phyloP scores from a whole-genome alignment of 495 filamentous ascomycete species.

The Cenococcum geophilum region DNA sequence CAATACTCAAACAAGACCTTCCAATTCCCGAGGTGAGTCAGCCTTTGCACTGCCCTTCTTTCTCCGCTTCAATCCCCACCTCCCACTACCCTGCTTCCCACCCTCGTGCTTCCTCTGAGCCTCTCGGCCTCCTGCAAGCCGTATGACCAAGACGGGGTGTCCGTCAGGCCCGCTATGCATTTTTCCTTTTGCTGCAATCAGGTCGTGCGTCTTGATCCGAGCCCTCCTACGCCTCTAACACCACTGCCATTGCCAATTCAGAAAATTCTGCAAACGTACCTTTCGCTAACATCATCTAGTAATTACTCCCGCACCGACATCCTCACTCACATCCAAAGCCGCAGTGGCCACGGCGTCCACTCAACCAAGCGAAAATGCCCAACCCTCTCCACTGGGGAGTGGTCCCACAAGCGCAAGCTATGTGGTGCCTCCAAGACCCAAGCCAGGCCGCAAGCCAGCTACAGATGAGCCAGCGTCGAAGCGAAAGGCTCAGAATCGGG shows the following conservation, averaged over 20 bases:
- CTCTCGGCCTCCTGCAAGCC: neutral
- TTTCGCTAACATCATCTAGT: neutral
- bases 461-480: conserved; percentile 30
- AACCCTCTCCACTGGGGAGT: conserved; percentile 20
- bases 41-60: neutral
- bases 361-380: conserved; percentile 7
- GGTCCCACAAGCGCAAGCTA: conserved; percentile 27
- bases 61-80: neutral
- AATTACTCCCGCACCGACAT: neutral
- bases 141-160: neutral
- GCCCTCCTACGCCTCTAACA: neutral
- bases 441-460: conserved; percentile 34
- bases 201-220: neutral
- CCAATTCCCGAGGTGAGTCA: neutral
- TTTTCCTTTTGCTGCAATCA: neutral
- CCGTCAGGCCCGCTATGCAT: neutral
- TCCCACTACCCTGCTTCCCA: neutral
- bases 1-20: neutral
- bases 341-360: conserved; percentile 21
- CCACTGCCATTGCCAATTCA: neutral
- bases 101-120: neutral
- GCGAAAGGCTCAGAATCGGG: conserved; percentile 33
- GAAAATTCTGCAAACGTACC: neutral
- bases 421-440: conserved; percentile 27
- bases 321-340: neutral